Base-by-base conservation (phyloP, 805 yeast species). In the Lachancea nothofagi region DNA sequence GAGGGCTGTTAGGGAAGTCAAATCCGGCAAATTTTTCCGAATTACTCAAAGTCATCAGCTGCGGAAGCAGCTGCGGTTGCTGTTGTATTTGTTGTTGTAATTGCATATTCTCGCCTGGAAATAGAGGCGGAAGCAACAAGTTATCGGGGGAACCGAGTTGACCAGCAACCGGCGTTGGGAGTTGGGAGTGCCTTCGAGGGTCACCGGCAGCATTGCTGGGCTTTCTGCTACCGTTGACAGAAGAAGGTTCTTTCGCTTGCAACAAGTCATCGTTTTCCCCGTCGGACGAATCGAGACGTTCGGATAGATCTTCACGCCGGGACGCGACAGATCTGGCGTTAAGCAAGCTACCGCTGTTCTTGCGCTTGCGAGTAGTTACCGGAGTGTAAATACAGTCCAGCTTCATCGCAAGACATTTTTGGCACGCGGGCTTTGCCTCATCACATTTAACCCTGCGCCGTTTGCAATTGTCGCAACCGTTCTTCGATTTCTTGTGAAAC, bases 361-460 rank as follows among this genome's bases (percentile, higher is more conserved):
- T 50, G 44, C 44, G 49, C 34, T 43, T 53, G 38, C 55, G 49
- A 12, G 55, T 55, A 37, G 41, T 53, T 29, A 53, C 51, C 2
- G 57, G 51, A 1, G 67, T 50, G 42, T 83, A 88, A 2, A 81
- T 73, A 63, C 97, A 89, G 20, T 75, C 80, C 25, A 89, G 68
- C 17, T 83, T 81, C 78, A 89, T 75, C 45, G 87, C 80, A 35
- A 69, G 63, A 62, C 97, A 89, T 62, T 87, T 87, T 17, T 67
- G 66, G 60, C 97, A 89, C 6, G 67, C 57, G 1, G 97, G 97
- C 44, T 78, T 82, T 1, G 67, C 66, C 60, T 90, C 97, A 58
- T 89, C 97, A 68, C 97, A 89, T 58, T 89, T 89, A 29, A 90
- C 96, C 37, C 97, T 69, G 51, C 97, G 74, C 47, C 77, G 74